Base-by-base conservation (phyloP, 768 basidiomycete species). In the Naganishia antarctica region DNA sequence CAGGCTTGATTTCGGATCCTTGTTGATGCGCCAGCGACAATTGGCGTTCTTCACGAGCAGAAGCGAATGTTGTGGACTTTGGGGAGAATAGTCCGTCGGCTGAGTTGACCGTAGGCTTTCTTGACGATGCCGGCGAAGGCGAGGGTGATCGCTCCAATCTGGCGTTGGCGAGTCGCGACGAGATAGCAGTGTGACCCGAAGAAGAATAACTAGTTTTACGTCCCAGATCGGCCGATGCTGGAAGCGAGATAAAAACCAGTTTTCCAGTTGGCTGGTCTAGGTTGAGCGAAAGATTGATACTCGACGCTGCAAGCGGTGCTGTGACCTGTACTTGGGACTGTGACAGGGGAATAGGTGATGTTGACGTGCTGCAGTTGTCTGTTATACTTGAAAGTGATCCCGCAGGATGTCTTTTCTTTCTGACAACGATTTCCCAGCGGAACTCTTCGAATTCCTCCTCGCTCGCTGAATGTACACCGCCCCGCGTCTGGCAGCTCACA, bases 381-480 rank as follows among this genome's bases (percentile, higher is more conserved):
- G 2, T 34, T 9, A 29, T 7, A 15, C 34, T 51, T 31, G 50
- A 34, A 11, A n/a, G 13, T 2, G 50, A 51, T 3, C 21, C 31
- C n/a, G n/a, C n/a, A 34, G 29, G 8, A 32, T 15, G 13, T 31
- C 18, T 51, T 34, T 48, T 37, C 1, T 57, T 60, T 11, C 70
- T 63, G 16, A 76, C 70, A 40, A 91, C 85, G 5, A 78, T 80
- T 65, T 85, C 84, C 13, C 86, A 86, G 18, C 92, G 78, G 6
- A 80, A 76, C 16, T 84, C 82, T 23, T 90, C 89, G 69, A 88
- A 93, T 71, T 92, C 91, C 69, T 91, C 88, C 8, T 80, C 80
- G 81, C 91, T 84, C 21, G 13, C 25, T 25, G 9, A 45, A 87
- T 82, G 71, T 91, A 88, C 4, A 89, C 80, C 15, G 92, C 81